phyloP scores from a whole-genome alignment of 2,329 filamentous ascomycete genomes.

The Colletotrichum theobromicola region DNA sequence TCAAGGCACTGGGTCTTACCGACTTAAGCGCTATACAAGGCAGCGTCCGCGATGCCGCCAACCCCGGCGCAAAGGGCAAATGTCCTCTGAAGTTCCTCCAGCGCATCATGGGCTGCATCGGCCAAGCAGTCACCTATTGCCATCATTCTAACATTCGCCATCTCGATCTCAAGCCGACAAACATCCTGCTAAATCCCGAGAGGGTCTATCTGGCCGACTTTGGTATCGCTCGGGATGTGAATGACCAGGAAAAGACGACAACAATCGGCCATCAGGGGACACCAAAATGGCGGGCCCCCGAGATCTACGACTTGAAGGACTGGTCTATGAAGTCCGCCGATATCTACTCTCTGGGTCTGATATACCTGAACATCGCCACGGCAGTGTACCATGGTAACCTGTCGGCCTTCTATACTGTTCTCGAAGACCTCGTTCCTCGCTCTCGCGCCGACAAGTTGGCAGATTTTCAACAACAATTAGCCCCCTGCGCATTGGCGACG shows the following conservation, averaged over 20 bases:
- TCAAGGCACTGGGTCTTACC: slow-evolving; percentile 42
- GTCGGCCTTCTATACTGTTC: slow-evolving; percentile 38
- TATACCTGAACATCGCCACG: slow-evolving; percentile 50
- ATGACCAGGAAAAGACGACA: slow-evolving; percentile 48
- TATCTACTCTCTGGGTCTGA: slow-evolving; percentile 52
- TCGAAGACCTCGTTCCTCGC: slow-evolving; percentile 32
- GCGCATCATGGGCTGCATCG: slow-evolving; percentile 48
- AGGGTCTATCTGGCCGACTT: slow-evolving; percentile 55
- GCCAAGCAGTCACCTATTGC: slow-evolving; percentile 46
- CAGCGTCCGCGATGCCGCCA: slow-evolving; percentile 15
- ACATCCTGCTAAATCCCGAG: slow-evolving; percentile 49
- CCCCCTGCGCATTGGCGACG: slow-evolving; percentile 38
- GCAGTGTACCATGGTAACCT: slow-evolving; percentile 45
- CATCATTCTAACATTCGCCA: slow-evolving; percentile 48
- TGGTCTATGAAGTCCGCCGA: slow-evolving; percentile 53
- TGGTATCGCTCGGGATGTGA: slow-evolving; percentile 53
- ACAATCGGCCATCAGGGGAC: slow-evolving; percentile 47
- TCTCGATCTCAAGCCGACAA: slow-evolving; percentile 53
- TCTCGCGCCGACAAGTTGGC: slow-evolving; percentile 39
- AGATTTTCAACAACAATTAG: slow-evolving; percentile 37
- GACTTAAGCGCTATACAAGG: slow-evolving; percentile 40
- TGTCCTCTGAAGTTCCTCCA: slow-evolving; percentile 47
- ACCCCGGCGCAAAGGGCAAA: slow-evolving; percentile 10
- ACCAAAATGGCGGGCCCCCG: slow-evolving; percentile 50
- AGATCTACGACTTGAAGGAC: slow-evolving; percentile 40